A percentile compares a stretch with the other conserved stretches of the same genome.
Conservation (phyloP, 2,329 filamentous ascomycete genomes). For the Phialophora tarda region DNA sequence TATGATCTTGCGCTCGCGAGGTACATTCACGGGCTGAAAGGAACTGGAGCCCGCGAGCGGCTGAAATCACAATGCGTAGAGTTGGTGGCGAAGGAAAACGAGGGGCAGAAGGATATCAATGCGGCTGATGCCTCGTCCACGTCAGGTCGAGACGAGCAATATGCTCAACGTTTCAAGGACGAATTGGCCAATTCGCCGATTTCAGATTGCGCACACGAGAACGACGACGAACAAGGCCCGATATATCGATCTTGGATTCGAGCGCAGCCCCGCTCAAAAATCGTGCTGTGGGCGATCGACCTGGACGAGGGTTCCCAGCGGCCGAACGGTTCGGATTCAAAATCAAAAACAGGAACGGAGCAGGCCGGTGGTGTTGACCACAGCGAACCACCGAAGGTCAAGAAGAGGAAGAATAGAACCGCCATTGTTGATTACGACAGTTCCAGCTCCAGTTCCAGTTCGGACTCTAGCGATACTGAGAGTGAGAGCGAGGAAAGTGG, state of each 20-base stretch:
- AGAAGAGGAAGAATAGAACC: conserved; percentile 53
- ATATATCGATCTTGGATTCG: conserved; percentile 35
- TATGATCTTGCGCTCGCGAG: conserved; percentile 73
- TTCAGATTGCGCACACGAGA: conserved; percentile 46
- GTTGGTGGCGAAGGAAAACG: conserved; percentile 60
- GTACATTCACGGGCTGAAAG: conserved; percentile 81
- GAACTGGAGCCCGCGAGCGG: conserved; percentile 69
- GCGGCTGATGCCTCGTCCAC: neutral
- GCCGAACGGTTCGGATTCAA: conserved; percentile 19
- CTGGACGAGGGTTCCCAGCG: conserved; percentile 29
- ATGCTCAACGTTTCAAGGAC: conserved; percentile 16
- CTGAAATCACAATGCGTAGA: conserved; percentile 70
- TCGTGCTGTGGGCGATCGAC: conserved; percentile 36
- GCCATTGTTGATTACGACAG: conserved; percentile 45
- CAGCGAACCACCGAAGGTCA: conserved; percentile 37
- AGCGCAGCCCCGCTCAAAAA: conserved; percentile 24
- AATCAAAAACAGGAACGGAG: neutral
- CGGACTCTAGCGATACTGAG: conserved; percentile 28
- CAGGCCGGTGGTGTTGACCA: conserved; percentile 25
- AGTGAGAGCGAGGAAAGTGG: conserved; percentile 14
- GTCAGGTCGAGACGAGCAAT: conserved; percentile 20
- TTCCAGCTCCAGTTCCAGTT: conserved; percentile 44
- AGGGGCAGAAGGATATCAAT: neutral
- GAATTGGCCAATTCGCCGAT: conserved; percentile 13
- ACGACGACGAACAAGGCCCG: conserved; percentile 43